These are phyloP conservation scores for Afroboletus lepidellus DNA, from an alignment of 1,284 basidiomycete genomes.

Conservation along the genomic window DNA sequence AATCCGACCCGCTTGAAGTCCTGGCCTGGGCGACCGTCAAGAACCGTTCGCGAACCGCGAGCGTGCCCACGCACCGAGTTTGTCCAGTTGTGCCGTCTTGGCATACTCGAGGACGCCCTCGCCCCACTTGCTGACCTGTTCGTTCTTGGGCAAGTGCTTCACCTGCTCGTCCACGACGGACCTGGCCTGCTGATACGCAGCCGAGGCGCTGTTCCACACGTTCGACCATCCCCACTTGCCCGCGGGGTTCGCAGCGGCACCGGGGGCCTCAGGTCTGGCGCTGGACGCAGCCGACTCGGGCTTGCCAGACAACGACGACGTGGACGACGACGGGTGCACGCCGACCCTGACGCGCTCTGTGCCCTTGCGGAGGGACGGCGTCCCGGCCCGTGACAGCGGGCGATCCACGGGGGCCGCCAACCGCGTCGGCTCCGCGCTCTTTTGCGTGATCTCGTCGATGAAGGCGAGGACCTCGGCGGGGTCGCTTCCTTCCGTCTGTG, in stretches of 20 bases:
- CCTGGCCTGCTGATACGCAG: conserved; percentile 84
- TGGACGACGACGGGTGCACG: conserved; percentile 38
- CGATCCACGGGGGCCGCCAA: conserved; percentile 53
- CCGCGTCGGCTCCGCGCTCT: conserved; percentile 74
- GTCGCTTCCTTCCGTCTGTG: conserved; percentile 48
- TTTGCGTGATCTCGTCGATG: conserved; percentile 92
- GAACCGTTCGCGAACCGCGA: background rate
- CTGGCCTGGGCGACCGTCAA: conserved; percentile 53
- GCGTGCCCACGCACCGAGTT: conserved; percentile 54
- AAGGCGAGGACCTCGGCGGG: conserved; percentile 84
- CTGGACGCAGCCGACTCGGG: conserved; percentile 32
- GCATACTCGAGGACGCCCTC: conserved; percentile 65
- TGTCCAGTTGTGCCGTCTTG: conserved; percentile 80
- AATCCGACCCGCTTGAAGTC: conserved; percentile 85
- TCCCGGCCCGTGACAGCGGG: conserved; percentile 64
- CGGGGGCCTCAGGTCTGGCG: conserved; percentile 22
- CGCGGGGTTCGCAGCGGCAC: conserved; percentile 28
- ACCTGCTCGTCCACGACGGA: conserved; percentile 90
- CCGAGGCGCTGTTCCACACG: conserved; percentile 85
- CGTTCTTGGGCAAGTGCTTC: conserved; percentile 76
- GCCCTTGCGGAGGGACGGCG: conserved; percentile 71
- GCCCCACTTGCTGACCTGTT: conserved; percentile 79
- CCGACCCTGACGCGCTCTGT: conserved; percentile 74
- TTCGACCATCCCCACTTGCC: conserved; percentile 76
- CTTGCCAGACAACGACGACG: conserved; percentile 39